Base-by-base conservation (phyloP, 306 rosid genomes). In the Pterocarpus santalinus region DNA sequence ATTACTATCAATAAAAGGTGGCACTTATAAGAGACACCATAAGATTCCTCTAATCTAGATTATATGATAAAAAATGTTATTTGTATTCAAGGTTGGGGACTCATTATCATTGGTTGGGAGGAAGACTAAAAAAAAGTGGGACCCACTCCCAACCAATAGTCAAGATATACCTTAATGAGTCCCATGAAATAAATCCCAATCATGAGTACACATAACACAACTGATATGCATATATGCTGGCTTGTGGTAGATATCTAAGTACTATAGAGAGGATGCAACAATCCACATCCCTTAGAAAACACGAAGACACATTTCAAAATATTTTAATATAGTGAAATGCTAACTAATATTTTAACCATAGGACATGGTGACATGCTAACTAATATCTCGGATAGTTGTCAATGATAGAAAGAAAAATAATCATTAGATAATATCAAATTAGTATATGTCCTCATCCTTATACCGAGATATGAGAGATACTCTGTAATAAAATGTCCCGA, bases 251-350 rank as follows among this genome's bases (percentile, higher is more conserved):
- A 55, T 15, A 47, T 34, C 33, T 51, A 33, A n/a, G 51, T 65
- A 53, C 12, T 39, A n/a, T 63, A 64, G 73, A 58, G 62, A 68
- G 35, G 57, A 41, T 57, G 65, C 82, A 64, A 53, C 67, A 63
- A 39, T 62, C 62, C 41, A 55, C 15, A 35, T 83, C 77, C 70
- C 83, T 83, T 86, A 14, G 2, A 14, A 80, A 58, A 15, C 79
- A 83, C 85, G 85, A 80, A 83, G 80, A 60, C 51, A n/a, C 52
- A 65, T 70, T 65, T 74, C 44, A 46, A 30, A 65, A 65, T 58
- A 63, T 71, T 75, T 64, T 49, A 75, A 71, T 38, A 17, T 70
- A 38, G 35, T 64, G 89, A 83, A 76, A 30, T 46, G 32, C 77
- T 56, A 86, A 82, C 76, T 47, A 60, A 69, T 53, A 38, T 73